Evolutionary conservation across 108 stramenopile genomes (phyloP).

Genomic region (Cyclotella choctawhatcheeana): DNA sequence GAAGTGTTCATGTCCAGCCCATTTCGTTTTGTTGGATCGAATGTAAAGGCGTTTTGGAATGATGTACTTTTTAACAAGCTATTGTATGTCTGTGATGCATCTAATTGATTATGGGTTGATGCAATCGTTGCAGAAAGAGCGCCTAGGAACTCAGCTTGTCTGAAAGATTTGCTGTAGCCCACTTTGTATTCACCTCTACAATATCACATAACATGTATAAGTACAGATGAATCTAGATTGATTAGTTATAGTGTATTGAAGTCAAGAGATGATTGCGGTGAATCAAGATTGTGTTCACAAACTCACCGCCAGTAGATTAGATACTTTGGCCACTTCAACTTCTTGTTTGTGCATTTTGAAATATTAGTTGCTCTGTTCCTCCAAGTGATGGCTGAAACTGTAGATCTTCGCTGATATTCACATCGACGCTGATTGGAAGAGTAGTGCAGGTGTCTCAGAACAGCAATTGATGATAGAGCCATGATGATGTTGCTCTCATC

Average conservation of each 20-base stretch:
- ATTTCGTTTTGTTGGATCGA: slow-evolving; percentile 23
- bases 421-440: no score
- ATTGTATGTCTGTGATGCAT: slow-evolving; percentile 21
- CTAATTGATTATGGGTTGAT: slow-evolving; percentile 14
- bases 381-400: no score
- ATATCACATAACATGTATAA: background rate
- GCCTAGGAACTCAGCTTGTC: slow-evolving; percentile 39
- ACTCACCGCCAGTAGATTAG: slow-evolving; percentile 43
- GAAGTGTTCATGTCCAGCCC: background rate
- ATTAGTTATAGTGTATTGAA: background rate
- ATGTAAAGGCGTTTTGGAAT: slow-evolving; percentile 33
- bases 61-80: slow-evolving; percentile 40
- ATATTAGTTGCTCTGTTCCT: no score
- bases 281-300: background rate
- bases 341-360: no score
- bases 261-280: background rate
- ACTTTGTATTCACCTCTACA: slow-evolving; percentile 46
- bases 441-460: no score
- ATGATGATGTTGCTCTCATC: no score
- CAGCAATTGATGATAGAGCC: no score
- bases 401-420: no score
- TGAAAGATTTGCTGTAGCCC: slow-evolving; percentile 44
- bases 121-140: slow-evolving; percentile 41
- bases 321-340: no score
- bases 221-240: background rate